Evolutionary conservation across 352 stramenopile genomes (phyloP), one percentile per base, ranked within the genome.

Genomic region (Globisporangium recalcitrans): DNA sequence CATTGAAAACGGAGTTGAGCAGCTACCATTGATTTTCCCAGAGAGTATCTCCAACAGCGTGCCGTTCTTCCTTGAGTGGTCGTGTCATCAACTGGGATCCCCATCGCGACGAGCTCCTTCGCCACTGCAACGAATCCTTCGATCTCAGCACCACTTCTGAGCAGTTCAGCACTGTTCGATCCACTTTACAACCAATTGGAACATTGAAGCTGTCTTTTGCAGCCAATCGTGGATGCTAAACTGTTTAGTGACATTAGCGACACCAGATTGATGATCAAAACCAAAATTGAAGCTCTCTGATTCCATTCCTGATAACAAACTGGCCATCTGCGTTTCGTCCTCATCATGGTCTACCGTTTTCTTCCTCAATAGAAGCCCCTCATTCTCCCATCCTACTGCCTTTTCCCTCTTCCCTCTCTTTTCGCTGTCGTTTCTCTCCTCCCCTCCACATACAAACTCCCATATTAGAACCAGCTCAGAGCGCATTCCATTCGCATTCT

Each of bases 401-500:
- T n/a, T n/a, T n/a, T n/a, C n/a, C n/a, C n/a, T n/a, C n/a, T n/a
- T n/a, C n/a, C n/a, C n/a, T n/a, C n/a, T n/a, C n/a, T n/a, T n/a
- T n/a, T n/a, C n/a, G n/a, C n/a, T n/a, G n/a, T n/a, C 44, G 44
- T 26, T 51, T 51, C 44, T 51, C 44, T 24, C 14, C 16, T 46
- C 38, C 38, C 38, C 38, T 21, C 16, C 6, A 16, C 21, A 60
- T 60, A 60, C 36, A 60, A 60, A 60, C 44, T 54, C 44, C 32
- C 57, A 56, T 63, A 63, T 46, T n/a, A 63, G 44, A 26, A 9
- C n/a, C n/a, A n/a, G n/a, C n/a, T n/a, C n/a, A n/a, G n/a, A 11
- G 26, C 27, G 27, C 49, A 38, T 56, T 56, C 51, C n/a, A n/a
- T n/a, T n/a, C 51, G 27, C 48, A 55, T 55, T 40, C 14, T 52